These are phyloP conservation scores for Verticillium zaregamsianum DNA, from an alignment of 2,329 filamentous ascomycete genomes.

Conservation along the genomic window DNA sequence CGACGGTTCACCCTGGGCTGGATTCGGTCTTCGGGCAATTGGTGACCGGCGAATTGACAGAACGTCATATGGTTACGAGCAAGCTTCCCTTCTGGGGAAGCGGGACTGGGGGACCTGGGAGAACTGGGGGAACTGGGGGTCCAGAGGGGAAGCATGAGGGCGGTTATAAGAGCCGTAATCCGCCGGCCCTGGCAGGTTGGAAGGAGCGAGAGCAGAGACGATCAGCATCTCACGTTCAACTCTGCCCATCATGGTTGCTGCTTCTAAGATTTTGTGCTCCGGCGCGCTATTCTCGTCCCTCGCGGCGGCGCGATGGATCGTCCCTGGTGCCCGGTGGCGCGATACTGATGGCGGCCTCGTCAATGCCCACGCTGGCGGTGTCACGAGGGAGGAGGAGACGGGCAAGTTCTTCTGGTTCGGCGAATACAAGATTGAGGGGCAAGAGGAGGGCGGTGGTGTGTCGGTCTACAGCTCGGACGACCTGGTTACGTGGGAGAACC, in stretches of 20 bases:
- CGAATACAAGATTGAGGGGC: conserved; percentile 55
- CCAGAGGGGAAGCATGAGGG: background rate
- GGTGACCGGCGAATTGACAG: background rate
- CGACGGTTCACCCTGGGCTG: background rate
- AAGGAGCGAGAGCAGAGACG: background rate
- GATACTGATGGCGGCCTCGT: conserved; percentile 57
- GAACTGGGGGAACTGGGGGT: background rate
- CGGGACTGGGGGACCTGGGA: background rate
- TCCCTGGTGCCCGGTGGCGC: conserved; percentile 56
- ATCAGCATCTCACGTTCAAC: background rate
- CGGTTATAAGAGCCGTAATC: background rate
- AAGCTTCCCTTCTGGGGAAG: background rate
- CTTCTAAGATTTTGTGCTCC: conserved; percentile 7
- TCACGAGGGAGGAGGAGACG: conserved; percentile 46
- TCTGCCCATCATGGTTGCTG: conserved; percentile 6
- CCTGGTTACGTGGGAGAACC: conserved; percentile 53
- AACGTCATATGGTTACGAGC: background rate
- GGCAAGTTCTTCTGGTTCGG: conserved; percentile 59
- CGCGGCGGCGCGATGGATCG: conserved; percentile 48
- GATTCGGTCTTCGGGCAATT: background rate
- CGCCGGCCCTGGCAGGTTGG: background rate
- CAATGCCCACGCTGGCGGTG: conserved; percentile 57
- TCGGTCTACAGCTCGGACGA: conserved; percentile 59
- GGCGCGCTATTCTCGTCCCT: conserved; percentile 12
- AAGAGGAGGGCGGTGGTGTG: conserved; percentile 55